phyloP scores from a whole-genome alignment of 768 basidiomycete genomes.

The Chalciporus chontae region DNA sequence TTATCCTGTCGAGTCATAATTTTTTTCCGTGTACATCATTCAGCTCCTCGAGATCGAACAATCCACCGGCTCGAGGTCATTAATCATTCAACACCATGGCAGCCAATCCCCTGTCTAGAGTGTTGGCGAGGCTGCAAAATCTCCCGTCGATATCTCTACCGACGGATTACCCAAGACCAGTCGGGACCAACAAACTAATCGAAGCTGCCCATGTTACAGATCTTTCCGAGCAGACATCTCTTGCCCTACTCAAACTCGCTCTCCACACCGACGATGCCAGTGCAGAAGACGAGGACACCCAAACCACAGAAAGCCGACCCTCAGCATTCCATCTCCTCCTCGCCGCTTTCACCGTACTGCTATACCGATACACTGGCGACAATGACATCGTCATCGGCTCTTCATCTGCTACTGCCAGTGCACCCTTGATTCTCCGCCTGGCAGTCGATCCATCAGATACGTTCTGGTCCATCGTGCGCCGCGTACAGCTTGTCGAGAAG shows the following conservation, averaged over 20 bases:
- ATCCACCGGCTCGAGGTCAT: neutral
- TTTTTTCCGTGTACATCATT: neutral
- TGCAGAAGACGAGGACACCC: slow-evolving; percentile 46
- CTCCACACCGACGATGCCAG: slow-evolving; percentile 61
- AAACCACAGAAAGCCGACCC: slow-evolving; percentile 42
- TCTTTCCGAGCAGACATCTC: slow-evolving; percentile 70
- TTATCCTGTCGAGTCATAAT: slow-evolving; percentile 3
- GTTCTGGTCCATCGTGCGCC: slow-evolving; percentile 84
- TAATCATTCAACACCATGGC: slow-evolving; percentile 23
- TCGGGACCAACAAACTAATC: slow-evolving; percentile 69
- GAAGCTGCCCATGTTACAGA: slow-evolving; percentile 76
- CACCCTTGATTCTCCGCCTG: slow-evolving; percentile 82
- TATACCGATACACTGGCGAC: slow-evolving; percentile 95
- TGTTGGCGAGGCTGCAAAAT: slow-evolving; percentile 66
- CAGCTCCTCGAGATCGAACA: neutral
- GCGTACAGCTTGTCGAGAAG: slow-evolving; percentile 78
- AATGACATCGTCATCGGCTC: slow-evolving; percentile 90
- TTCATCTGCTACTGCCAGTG: slow-evolving; percentile 68
- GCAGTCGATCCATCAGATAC: slow-evolving; percentile 81
- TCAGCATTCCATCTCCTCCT: slow-evolving; percentile 90
- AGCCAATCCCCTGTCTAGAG: slow-evolving; percentile 42
- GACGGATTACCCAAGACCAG: slow-evolving; percentile 90
- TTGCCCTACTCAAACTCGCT: slow-evolving; percentile 80
- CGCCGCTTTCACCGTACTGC: slow-evolving; percentile 85
- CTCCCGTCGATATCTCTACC: slow-evolving; percentile 89